A percentile compares a stretch with the other conserved stretches of the same genome.
Conservation (phyloP, 305 asterid species). For the Fraxinus sp. region DNA sequence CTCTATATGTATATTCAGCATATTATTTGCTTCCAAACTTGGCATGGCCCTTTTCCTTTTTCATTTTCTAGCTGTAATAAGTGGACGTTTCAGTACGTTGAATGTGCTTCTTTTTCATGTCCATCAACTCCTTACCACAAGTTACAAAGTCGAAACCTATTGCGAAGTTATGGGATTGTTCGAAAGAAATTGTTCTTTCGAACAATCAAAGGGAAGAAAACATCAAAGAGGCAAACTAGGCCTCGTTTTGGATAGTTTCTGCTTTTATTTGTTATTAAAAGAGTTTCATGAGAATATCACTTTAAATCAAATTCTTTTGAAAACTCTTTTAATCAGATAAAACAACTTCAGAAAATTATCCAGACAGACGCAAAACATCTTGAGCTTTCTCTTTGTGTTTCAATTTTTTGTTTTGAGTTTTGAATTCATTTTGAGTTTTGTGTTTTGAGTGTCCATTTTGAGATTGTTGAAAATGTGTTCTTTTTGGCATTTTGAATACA, state of each 20-base stretch:
- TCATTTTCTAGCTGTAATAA: background rate
- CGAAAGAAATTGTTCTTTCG: too few relatives aligned
- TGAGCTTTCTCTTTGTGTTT: too few relatives aligned
- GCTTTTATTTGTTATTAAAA: background rate
- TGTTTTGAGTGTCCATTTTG: too few relatives aligned
- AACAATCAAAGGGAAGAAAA: background rate
- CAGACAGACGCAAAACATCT: too few relatives aligned
- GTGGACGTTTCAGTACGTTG: background rate
- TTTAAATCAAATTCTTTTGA: too few relatives aligned
- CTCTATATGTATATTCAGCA: background rate
- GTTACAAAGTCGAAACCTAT: background rate
- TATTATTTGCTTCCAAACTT: background rate
- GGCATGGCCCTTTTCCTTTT: background rate
- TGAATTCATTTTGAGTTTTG: too few relatives aligned
- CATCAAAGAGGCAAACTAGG: background rate
- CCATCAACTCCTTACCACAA: background rate
- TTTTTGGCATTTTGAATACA: too few relatives aligned
- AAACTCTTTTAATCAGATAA: too few relatives aligned
- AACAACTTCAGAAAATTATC: background rate
- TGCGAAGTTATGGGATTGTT: background rate
- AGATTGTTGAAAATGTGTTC: too few relatives aligned
- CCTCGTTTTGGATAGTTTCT: background rate
- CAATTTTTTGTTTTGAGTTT: too few relatives aligned
- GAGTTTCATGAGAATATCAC: background rate
- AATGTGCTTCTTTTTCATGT: background rate